These are phyloP conservation scores for Petunia axillaris DNA, from an alignment of 257 asterid genomes.

Conservation along the genomic window DNA sequence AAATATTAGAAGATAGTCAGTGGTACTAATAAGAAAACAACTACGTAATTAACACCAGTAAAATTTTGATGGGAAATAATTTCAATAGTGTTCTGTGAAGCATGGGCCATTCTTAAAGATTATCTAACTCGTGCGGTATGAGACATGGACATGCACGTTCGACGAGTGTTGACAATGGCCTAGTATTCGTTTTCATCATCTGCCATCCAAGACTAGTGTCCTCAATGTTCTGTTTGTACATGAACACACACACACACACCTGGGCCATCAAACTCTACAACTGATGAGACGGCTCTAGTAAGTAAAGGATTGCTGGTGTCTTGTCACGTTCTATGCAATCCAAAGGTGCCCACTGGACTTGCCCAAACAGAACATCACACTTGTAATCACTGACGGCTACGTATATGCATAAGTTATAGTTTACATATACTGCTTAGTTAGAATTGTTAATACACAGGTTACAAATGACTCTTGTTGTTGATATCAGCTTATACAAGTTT, in stretches of 20 bases:
- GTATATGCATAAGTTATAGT: neutral
- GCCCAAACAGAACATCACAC: neutral
- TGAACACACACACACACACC: neutral
- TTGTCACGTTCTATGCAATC: neutral
- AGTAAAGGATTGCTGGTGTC: neutral
- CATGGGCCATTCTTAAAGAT: neutral
- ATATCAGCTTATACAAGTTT: neutral
- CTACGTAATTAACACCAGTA: neutral
- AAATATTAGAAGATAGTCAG: neutral
- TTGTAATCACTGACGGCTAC: neutral
- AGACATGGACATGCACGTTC: neutral
- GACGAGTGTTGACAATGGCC: neutral
- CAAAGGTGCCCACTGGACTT: neutral
- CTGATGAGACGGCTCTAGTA: neutral
- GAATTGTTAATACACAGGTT: too few species aligned
- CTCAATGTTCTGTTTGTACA: neutral
- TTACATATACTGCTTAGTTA: neutral
- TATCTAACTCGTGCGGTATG: neutral
- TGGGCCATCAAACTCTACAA: constrained; percentile 17
- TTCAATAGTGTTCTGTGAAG: neutral
- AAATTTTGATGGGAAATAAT: neutral
- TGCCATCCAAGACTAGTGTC: neutral
- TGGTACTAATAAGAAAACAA: neutral
- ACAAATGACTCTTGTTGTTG: neutral
- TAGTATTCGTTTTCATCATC: neutral